Conservation (phyloP, 495 filamentous ascomycete genomes). For the Hapsidospora chrysogenum region DNA sequence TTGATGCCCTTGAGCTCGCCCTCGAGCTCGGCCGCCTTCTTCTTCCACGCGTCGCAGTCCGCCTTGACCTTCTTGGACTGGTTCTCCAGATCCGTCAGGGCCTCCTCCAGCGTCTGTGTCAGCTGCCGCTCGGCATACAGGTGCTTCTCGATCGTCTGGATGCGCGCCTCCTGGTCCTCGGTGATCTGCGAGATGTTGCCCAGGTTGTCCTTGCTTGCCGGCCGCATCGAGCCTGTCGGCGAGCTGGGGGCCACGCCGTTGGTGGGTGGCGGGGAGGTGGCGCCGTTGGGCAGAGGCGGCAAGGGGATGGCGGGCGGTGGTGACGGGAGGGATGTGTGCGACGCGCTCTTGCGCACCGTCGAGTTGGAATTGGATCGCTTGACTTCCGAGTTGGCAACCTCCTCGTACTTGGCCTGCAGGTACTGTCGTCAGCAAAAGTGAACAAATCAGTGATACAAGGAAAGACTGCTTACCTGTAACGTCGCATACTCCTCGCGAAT, state of each 20-base stretch:
- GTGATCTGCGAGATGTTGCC: constrained; percentile 53
- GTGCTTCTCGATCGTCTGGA: constrained; percentile 93
- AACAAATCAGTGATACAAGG: neutral
- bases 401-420: constrained; percentile 43
- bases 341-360: constrained; percentile 72
- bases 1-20: constrained; percentile 55
- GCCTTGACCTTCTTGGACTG: constrained; percentile 72
- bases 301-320: constrained; percentile 86
- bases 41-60: constrained; percentile 81
- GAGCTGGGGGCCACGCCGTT: constrained; percentile 23
- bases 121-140: constrained; percentile 92
- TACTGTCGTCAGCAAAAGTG: constrained; percentile 9
- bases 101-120: constrained; percentile 85
- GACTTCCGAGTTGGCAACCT: constrained; percentile 20
- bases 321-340: constrained; percentile 70
- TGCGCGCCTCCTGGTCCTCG: constrained; percentile 88
- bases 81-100: constrained; percentile 78
- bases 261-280: constrained; percentile 20
- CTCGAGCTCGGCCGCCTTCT: constrained; percentile 62
- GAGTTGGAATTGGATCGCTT: constrained; percentile 60
- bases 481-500: constrained; percentile 42
- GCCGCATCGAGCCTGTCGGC: constrained; percentile 34
- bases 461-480: constrained; percentile 42
- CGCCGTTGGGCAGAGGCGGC: constrained; percentile 60
- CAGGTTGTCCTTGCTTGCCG: constrained; percentile 62